Percentiles rank a stretch among this genome's conserved stretches.
These are phyloP conservation scores for Paecilomyces sp. DNA, from an alignment of 2,329 filamentous ascomycete species.

Conservation along the genomic window DNA sequence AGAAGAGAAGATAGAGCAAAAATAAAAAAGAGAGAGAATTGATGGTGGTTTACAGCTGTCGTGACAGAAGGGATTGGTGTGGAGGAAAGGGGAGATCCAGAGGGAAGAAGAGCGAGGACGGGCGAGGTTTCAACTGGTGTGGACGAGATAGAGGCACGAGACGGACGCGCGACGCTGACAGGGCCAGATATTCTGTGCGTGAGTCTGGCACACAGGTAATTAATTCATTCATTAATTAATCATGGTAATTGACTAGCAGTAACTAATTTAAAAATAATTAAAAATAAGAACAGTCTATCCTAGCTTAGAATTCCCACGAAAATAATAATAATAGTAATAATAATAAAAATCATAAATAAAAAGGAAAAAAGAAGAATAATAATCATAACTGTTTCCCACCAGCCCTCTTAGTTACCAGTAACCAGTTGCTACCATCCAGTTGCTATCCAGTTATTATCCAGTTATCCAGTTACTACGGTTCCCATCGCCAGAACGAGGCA, in stretches of 20 bases:
- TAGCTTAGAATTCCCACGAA: background rate
- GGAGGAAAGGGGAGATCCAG: background rate
- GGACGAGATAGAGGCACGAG: background rate
- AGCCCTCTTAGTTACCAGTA: no score
- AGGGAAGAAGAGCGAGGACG: background rate
- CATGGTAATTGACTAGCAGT: conserved; percentile 5
- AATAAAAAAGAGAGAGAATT: background rate
- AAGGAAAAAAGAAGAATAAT: background rate
- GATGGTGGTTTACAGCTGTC: background rate
- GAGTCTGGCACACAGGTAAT: conserved; percentile 46
- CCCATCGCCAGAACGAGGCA: background rate
- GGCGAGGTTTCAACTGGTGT: background rate
- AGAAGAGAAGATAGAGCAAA: background rate
- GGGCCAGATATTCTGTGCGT: conserved; percentile 25
- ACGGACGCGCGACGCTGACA: background rate
- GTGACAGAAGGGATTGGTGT: background rate
- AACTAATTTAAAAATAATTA: conserved; percentile 1
- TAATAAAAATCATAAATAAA: no score
- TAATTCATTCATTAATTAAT: no score
- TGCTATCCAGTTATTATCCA: no score
- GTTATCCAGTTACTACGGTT: background rate
- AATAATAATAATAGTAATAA: background rate
- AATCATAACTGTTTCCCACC: no score
- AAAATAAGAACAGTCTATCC: no score
- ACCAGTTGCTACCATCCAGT: no score